Conservation (phyloP, 805 yeast genomes). For the Pichia membranifaciens region DNA sequence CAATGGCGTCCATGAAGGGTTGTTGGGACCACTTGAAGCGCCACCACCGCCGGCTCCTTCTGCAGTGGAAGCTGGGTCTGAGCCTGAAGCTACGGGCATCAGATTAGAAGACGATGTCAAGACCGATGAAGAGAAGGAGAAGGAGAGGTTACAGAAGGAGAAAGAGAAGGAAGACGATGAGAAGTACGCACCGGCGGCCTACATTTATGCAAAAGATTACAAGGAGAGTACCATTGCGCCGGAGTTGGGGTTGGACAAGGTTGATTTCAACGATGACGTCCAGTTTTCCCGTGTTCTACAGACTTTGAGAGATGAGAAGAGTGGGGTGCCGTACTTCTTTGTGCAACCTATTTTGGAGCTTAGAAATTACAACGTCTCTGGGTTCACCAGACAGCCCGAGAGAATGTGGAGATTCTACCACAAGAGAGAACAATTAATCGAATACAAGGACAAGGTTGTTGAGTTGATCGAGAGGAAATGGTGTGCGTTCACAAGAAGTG, state of each 20-base stretch:
- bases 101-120: conserved; percentile 14
- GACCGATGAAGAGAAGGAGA: conserved; percentile 17
- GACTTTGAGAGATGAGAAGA: conserved; percentile 26
- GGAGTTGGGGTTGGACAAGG: conserved; percentile 39
- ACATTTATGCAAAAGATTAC: conserved; percentile 56
- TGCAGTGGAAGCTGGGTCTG: conserved; percentile 22
- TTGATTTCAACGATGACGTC: conserved; percentile 5
- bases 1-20: conserved; percentile 88
- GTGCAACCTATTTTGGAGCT: conserved; percentile 75
- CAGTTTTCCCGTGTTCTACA: conserved; percentile 18
- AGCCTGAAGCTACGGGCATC: conserved; percentile 24
- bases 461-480: conserved; percentile 35
- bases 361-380: conserved; percentile 71
- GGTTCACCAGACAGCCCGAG: conserved; percentile 70
- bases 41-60: conserved; percentile 19
- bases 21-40: conserved; percentile 76
- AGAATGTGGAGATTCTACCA: conserved; percentile 76
- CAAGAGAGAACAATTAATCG: conserved; percentile 45
- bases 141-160: conserved; percentile 26
- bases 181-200: conserved; percentile 42
- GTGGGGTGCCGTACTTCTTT: conserved; percentile 50
- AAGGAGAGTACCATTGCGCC: conserved; percentile 49
- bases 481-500: conserved; percentile 47
- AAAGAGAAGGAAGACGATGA: conserved; percentile 29
- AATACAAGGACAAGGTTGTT: conserved; percentile 25